Conservation (phyloP, 192 early-diverging fungal species). For the Umbelopsis isabellina region DNA sequence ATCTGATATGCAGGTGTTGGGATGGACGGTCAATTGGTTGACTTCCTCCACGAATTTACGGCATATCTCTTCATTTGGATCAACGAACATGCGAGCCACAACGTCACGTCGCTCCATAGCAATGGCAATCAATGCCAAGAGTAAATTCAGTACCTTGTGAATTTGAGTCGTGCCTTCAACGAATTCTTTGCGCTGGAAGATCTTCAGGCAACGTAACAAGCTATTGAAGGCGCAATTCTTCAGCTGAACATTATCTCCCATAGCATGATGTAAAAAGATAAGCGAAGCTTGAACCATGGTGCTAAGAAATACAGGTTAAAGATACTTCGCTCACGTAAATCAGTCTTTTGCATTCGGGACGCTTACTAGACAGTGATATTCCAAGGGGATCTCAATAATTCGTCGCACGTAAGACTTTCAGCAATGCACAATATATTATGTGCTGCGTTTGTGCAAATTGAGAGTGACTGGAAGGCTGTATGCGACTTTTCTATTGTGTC, state of each 20-base stretch:
- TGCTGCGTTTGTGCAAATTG: conserved; percentile 33
- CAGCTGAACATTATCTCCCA: conserved; percentile 20
- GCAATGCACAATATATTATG: conserved; percentile 29
- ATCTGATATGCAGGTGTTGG: neutral
- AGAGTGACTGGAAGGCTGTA: conserved; percentile 23
- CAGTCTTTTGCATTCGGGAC: neutral
- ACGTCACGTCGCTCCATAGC: neutral
- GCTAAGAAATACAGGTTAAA: conserved; percentile 6
- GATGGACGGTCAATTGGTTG: neutral
- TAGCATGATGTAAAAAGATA: conserved; percentile 38
- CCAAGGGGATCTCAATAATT: conserved; percentile 34
- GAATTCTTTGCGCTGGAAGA: conserved; percentile 14
- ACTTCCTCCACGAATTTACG: neutral
- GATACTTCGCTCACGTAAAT: too few relatives aligned
- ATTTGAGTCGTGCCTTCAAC: neutral
- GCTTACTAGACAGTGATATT: conserved; percentile 39
- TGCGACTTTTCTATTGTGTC: neutral
- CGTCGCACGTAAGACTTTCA: conserved; percentile 16
- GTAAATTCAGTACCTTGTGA: conserved; percentile 11
- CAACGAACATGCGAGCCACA: neutral
- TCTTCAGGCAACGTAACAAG: conserved; percentile 15
- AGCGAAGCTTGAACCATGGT: conserved; percentile 37
- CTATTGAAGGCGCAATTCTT: conserved; percentile 20
- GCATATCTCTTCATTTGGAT: neutral
- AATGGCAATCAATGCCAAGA: neutral